phyloP scores from a whole-genome alignment of 306 rosid genomes.

The Morella rubra region DNA sequence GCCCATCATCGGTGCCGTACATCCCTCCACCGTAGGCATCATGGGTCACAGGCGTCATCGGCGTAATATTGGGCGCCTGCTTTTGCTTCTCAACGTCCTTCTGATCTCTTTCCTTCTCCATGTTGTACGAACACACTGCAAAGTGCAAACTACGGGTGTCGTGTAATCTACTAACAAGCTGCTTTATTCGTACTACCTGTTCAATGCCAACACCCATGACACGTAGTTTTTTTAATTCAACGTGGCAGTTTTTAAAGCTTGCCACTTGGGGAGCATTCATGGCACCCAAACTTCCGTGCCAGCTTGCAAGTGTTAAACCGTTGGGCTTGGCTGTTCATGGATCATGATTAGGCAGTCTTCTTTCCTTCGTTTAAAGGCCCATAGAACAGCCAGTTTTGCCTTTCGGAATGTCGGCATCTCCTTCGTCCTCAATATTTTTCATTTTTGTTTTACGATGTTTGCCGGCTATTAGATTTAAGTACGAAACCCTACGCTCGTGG shows the following conservation, averaged over 20 bases:
- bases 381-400: too few species aligned
- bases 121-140: neutral
- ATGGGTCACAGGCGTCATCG: conserved; percentile 54
- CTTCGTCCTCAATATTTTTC: too few species aligned
- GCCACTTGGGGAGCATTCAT: neutral
- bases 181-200: neutral
- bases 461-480: too few species aligned
- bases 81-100: conserved; percentile 32
- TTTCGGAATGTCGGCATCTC: too few species aligned
- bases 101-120: neutral
- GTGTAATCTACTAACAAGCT: neutral
- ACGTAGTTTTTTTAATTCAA: neutral
- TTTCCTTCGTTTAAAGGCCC: too few species aligned
- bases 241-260: neutral
- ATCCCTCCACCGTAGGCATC: conserved; percentile 78
- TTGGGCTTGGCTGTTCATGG: too few species aligned
- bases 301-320: too few species aligned
- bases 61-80: conserved; percentile 43
- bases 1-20: conserved; percentile 50
- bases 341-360: too few species aligned
- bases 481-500: too few species aligned
- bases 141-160: neutral
- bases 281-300: neutral
- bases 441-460: too few species aligned
- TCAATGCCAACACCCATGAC: neutral